phyloP scores from a whole-genome alignment of 192 early-diverging fungal genomes.

The Phycomyces nitens region DNA sequence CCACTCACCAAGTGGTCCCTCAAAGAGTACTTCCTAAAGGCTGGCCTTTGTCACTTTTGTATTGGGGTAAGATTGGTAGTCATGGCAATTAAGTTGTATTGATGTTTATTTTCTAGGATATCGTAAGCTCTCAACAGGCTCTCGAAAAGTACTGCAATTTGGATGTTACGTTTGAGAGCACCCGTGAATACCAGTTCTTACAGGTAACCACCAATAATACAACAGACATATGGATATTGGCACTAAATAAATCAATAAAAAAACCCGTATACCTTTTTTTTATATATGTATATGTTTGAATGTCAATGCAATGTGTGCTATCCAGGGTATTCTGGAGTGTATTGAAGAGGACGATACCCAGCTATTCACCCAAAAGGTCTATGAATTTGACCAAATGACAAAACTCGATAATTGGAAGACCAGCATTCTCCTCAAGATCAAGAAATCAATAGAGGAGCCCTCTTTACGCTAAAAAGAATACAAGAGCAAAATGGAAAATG shows the following conservation, averaged over 20 bases:
- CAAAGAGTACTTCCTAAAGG: slow-evolving; percentile 95
- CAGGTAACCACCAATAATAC: slow-evolving; percentile 36
- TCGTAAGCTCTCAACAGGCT: slow-evolving; percentile 65
- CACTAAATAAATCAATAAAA: not conserved
- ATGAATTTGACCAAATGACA: slow-evolving; percentile 80
- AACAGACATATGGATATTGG: not conserved
- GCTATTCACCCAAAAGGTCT: slow-evolving; percentile 77
- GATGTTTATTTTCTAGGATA: slow-evolving; percentile 51
- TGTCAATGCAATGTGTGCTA: slow-evolving; percentile 6
- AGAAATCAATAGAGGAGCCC: slow-evolving; percentile 47
- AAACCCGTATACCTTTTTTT: not conserved
- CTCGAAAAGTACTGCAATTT: slow-evolving; percentile 80
- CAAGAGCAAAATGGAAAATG: not conserved
- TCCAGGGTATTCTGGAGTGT: slow-evolving; percentile 66
- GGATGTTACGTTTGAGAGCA: slow-evolving; percentile 79
- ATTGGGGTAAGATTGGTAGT: slow-evolving; percentile 47
- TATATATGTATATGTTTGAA: not conserved
- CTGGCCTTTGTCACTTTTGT: slow-evolving; percentile 84
- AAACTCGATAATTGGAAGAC: slow-evolving; percentile 98
- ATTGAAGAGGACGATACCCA: slow-evolving; percentile 75
- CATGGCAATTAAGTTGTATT: slow-evolving; percentile 1
- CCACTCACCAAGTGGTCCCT: slow-evolving; percentile 92
- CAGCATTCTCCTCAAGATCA: slow-evolving; percentile 78
- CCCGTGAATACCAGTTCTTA: slow-evolving; percentile 80
- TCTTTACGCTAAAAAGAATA: not conserved